phyloP scores from a whole-genome alignment of 2,329 filamentous ascomycete species.

The Diplodia corticola region DNA sequence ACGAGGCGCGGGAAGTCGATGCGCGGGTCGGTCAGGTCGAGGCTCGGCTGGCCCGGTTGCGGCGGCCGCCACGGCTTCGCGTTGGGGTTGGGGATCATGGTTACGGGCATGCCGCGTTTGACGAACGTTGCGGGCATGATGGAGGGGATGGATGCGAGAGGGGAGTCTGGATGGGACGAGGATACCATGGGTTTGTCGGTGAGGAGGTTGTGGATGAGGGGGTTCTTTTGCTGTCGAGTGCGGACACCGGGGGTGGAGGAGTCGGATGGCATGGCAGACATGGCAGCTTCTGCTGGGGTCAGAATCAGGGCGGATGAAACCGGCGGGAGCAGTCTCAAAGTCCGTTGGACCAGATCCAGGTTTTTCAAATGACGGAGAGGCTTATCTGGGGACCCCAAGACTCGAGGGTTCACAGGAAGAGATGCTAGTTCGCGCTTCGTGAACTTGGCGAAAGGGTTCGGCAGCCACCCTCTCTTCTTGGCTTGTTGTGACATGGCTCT shows the following conservation, averaged over 20 bases:
- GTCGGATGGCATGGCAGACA: constrained; percentile 45
- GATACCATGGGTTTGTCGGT: constrained; percentile 94
- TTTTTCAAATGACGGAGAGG: constrained; percentile 63
- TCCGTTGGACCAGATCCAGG: constrained; percentile 67
- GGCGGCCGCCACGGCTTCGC: constrained; percentile 68
- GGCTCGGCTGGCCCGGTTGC: constrained; percentile 56
- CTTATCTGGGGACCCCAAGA: not conserved
- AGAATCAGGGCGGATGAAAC: constrained; percentile 87
- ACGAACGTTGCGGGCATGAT: constrained; percentile 73
- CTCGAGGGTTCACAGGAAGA: constrained; percentile 29
- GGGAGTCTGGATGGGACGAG: constrained; percentile 73
- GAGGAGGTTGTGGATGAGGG: constrained; percentile 90
- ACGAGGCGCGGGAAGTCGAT: constrained; percentile 83
- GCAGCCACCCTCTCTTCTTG: constrained; percentile 28
- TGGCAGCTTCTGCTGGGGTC: constrained; percentile 79
- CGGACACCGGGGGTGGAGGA: constrained; percentile 47
- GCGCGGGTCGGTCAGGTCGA: constrained; percentile 74
- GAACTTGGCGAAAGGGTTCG: constrained; percentile 50
- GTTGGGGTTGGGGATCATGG: constrained; percentile 73
- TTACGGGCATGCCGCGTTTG: constrained; percentile 88
- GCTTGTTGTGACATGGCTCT: constrained; percentile 28
- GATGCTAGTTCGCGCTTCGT: constrained; percentile 33
- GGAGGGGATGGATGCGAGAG: constrained; percentile 29
- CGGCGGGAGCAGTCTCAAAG: constrained; percentile 74
- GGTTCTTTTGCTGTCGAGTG: constrained; percentile 69